These are phyloP conservation scores for Tagetes patula DNA, from an alignment of 129 eudicot genomes.

Conservation along the genomic window DNA sequence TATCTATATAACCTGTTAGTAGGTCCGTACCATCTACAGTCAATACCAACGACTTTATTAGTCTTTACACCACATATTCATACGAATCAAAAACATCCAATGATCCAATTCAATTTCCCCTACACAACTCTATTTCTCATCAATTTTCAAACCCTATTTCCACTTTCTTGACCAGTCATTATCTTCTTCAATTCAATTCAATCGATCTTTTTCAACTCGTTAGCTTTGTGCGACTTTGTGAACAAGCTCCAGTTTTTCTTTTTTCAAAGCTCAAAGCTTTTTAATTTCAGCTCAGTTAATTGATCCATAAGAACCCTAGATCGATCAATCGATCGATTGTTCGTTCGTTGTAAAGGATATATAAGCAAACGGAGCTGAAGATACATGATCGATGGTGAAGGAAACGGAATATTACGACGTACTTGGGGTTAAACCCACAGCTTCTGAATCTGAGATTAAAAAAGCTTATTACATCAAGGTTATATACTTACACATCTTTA, in stretches of 20 bases:
- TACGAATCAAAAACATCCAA: not conserved
- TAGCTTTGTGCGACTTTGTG: not conserved
- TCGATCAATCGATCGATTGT: slow-evolving; percentile 18
- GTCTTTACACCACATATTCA: slow-evolving; percentile 1
- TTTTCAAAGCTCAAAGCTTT: not conserved
- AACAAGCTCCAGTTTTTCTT: not conserved
- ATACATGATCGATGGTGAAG: slow-evolving; percentile 63
- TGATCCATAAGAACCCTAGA: slow-evolving; percentile 15
- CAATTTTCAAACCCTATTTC: slow-evolving; percentile 20
- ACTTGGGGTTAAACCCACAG: slow-evolving; percentile 82
- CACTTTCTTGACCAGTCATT: slow-evolving; percentile 31
- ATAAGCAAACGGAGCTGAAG: not conserved
- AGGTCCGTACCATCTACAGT: slow-evolving; percentile 15
- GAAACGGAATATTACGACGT: slow-evolving; percentile 94
- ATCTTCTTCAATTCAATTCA: slow-evolving; percentile 18
- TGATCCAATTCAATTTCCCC: not conserved
- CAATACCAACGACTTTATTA: slow-evolving; percentile 21
- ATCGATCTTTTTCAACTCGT: slow-evolving; percentile 2
- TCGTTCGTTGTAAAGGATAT: not conserved
- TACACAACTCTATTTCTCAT: not conserved
- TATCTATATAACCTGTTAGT: not conserved
- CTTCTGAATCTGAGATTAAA: slow-evolving; percentile 88
- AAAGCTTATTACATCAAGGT: slow-evolving; percentile 98
- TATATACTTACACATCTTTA: not conserved
- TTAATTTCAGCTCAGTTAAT: slow-evolving; percentile 12